Percentiles rank a stretch among this genome's conserved stretches.
Evolutionary conservation across 2,329 filamentous ascomycete genomes (phyloP).

Genomic region (Fusarium miscanthi): DNA sequence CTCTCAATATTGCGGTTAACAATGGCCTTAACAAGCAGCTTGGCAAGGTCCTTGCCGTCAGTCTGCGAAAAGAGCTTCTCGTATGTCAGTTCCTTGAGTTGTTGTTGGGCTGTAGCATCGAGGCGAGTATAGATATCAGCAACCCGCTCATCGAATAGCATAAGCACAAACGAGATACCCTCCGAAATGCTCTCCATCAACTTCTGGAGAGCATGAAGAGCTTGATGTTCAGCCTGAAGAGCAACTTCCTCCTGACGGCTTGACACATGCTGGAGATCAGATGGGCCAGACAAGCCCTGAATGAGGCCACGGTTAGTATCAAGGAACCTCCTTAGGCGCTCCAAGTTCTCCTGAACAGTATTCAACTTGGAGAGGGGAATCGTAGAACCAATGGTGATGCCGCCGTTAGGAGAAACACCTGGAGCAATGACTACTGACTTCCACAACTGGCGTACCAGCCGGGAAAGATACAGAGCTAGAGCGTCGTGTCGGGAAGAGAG

Average conservation of each 20-base stretch:
- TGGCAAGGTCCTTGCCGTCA: conserved; percentile 87
- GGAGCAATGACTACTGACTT: conserved; percentile 77
- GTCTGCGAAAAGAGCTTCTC: conserved; percentile 85
- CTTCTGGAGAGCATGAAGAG: conserved; percentile 85
- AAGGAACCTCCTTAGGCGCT: conserved; percentile 83
- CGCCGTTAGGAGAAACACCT: conserved; percentile 63
- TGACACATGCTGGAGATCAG: conserved; percentile 80
- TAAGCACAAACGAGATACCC: conserved; percentile 94
- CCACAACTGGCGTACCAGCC: conserved; percentile 92
- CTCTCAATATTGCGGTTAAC: conserved; percentile 98
- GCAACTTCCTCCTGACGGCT: conserved; percentile 92
- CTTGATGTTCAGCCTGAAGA: conserved; percentile 92
- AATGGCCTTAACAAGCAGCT: conserved; percentile 95
- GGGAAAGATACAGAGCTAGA: conserved; percentile 85
- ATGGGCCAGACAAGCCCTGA: conserved; percentile 91
- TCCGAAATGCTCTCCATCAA: conserved; percentile 93
- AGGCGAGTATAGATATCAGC: conserved; percentile 86
- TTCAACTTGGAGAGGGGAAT: conserved; percentile 76
- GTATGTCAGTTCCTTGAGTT: conserved; percentile 82
- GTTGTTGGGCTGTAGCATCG: conserved; percentile 74
- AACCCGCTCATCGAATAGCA: conserved; percentile 93
- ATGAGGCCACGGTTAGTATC: conserved; percentile 90
- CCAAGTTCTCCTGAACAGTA: conserved; percentile 82
- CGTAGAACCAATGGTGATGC: conserved; percentile 72
- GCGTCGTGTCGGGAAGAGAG: conserved; percentile 92